These are phyloP conservation scores for Paspalum vaginatum DNA, from an alignment of 176 grass and related monocot genomes.

Conservation along the genomic window DNA sequence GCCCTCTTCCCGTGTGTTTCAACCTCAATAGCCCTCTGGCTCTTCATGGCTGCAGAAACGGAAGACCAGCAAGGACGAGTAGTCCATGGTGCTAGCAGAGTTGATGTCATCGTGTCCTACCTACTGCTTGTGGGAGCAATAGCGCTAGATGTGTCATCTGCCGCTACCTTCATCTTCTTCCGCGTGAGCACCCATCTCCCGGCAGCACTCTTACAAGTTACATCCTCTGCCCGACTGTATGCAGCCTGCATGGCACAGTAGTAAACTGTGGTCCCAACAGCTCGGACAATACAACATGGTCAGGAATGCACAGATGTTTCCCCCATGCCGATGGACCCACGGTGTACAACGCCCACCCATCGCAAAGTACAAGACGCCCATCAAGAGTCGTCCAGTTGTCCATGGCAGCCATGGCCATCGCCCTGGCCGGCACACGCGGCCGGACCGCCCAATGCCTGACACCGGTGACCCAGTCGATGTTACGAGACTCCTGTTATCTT, in stretches of 20 bases:
- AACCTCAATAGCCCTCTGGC: not conserved
- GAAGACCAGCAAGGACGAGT: not conserved
- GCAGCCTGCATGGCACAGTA: too few relatives aligned
- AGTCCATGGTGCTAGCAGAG: not conserved
- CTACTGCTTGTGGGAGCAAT: not conserved
- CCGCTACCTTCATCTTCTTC: not conserved
- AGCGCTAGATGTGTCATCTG: not conserved
- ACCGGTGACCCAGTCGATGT: too few relatives aligned
- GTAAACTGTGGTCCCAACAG: not conserved
- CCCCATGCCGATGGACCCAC: not conserved
- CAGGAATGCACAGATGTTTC: fast-evolving
- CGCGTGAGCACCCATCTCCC: not conserved
- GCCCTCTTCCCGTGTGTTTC: too few relatives aligned
- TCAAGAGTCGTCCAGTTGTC: too few relatives aligned
- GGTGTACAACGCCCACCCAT: not conserved
- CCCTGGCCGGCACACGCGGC: too few relatives aligned
- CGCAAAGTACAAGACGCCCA: not conserved
- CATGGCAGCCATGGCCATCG: too few relatives aligned
- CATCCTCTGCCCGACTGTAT: too few relatives aligned
- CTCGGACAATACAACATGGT: not conserved
- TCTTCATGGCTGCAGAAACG: not conserved
- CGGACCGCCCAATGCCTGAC: too few relatives aligned
- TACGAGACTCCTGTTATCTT: too few relatives aligned
- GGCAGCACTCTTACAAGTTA: too few relatives aligned
- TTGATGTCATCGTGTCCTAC: not conserved